Conservation (phyloP, 257 asterid species). For the Penstemon eatonii region DNA sequence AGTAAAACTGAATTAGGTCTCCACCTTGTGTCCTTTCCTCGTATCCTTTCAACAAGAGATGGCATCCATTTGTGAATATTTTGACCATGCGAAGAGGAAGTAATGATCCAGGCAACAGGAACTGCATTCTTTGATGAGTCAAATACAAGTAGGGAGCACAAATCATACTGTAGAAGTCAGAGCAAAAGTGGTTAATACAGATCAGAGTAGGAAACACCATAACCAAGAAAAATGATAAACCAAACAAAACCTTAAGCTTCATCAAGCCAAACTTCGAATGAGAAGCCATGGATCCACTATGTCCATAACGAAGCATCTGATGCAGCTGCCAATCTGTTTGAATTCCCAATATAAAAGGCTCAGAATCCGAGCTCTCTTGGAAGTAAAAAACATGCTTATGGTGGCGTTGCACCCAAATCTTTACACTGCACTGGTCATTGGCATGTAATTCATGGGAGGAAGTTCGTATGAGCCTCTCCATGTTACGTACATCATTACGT, state of each 20-base stretch:
- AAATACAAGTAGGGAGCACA: constrained; percentile 46
- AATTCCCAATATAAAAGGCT: constrained; percentile 43
- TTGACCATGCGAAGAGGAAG: constrained; percentile 35
- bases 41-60: constrained; percentile 41
- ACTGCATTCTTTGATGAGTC: constrained; percentile 46
- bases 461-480: constrained; percentile 48
- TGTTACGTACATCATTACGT: constrained; percentile 54
- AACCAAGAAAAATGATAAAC: constrained; percentile 10
- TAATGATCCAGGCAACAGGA: constrained; percentile 51
- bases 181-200: constrained; percentile 2
- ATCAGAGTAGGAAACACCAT: neutral
- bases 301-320: constrained; percentile 57
- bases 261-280: constrained; percentile 38
- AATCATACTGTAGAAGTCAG: constrained; percentile 35
- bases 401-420: constrained; percentile 56
- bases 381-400: constrained; percentile 46
- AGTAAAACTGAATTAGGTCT: constrained; percentile 46
- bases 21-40: constrained; percentile 47
- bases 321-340: constrained; percentile 67
- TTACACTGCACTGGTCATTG: constrained; percentile 45
- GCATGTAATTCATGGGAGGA: constrained; percentile 43
- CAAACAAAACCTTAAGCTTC: constrained; percentile 45
- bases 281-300: constrained; percentile 41
- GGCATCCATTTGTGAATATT: constrained; percentile 39
- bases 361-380: constrained; percentile 39